Conservation (phyloP, 768 basidiomycete genomes). For the Dendrothele bispora region DNA sequence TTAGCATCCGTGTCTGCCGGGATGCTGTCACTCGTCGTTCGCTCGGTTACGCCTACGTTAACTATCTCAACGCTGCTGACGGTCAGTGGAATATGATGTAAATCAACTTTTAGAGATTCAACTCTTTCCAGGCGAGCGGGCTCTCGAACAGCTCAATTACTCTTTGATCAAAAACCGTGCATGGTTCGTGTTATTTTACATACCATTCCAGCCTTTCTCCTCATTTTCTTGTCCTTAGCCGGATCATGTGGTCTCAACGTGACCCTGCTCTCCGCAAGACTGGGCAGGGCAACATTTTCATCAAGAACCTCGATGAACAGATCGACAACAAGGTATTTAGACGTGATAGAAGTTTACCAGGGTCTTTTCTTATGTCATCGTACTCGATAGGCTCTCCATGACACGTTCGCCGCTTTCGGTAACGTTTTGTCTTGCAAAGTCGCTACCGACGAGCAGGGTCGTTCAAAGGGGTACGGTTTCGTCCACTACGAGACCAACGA, state of each 20-base stretch:
- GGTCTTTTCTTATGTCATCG: neutral
- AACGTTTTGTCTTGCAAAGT: slow-evolving; percentile 99
- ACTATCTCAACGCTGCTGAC: slow-evolving; percentile 94
- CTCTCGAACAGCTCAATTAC: slow-evolving; percentile 98
- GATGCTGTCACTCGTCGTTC: slow-evolving; percentile 99
- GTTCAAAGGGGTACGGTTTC: slow-evolving; percentile 97
- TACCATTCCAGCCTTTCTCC: neutral
- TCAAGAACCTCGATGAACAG: slow-evolving; percentile 96
- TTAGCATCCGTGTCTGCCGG: slow-evolving; percentile 97
- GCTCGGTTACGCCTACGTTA: slow-evolving; percentile 99
- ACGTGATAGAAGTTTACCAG: too few species aligned
- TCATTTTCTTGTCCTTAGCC: slow-evolving; percentile 44
- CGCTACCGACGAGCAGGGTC: slow-evolving; percentile 92
- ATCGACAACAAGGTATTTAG: slow-evolving; percentile 92
- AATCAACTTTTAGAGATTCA: slow-evolving; percentile 3
- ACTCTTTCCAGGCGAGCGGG: slow-evolving; percentile 76
- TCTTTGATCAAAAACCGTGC: slow-evolving; percentile 98
- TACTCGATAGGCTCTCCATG: slow-evolving; percentile 82
- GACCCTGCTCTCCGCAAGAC: slow-evolving; percentile 99
- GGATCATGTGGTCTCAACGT: slow-evolving; percentile 99
- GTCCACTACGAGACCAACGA: slow-evolving; percentile 99
- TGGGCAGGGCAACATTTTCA: slow-evolving; percentile 99
- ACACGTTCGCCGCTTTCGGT: slow-evolving; percentile 98
- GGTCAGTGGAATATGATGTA: slow-evolving; percentile 47
- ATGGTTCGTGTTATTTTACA: slow-evolving; percentile 57